A percentile compares a stretch with the other conserved stretches of the same genome.
phyloP scores from a whole-genome alignment of 768 basidiomycete species.

The Erythrobasidium yunnanense region DNA sequence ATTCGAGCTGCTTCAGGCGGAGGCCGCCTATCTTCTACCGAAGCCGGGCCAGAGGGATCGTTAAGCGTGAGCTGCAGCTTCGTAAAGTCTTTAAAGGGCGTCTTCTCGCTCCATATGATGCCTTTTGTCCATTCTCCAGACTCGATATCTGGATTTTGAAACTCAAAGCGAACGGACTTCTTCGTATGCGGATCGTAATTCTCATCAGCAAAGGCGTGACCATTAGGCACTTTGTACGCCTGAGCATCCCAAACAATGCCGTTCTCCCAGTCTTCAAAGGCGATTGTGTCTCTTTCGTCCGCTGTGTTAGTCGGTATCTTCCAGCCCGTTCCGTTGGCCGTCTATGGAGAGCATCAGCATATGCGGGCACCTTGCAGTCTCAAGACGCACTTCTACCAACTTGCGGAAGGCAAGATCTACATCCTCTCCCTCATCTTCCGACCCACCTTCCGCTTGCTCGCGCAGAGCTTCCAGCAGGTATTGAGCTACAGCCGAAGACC shows the following conservation, averaged over 20 bases:
- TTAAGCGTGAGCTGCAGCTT: conserved; percentile 35
- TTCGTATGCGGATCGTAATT: not conserved
- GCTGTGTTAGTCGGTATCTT: conserved; percentile 25
- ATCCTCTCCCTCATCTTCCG: conserved; percentile 17
- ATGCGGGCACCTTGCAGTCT: conserved; percentile 40
- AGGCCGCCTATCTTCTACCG: conserved; percentile 4
- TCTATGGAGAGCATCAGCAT: conserved; percentile 1
- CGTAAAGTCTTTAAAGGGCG: conserved; percentile 34
- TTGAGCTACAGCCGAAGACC: conserved; percentile 34
- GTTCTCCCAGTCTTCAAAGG: conserved; percentile 83
- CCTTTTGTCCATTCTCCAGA: conserved; percentile 63
- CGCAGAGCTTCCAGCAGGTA: conserved; percentile 7
- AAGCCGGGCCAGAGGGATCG: conserved; percentile 31
- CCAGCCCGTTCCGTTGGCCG: conserved; percentile 26
- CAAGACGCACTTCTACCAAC: not conserved
- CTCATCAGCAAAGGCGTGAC: conserved; percentile 50
- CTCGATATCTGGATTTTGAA: conserved; percentile 60
- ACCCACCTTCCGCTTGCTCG: not conserved
- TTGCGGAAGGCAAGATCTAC: not conserved
- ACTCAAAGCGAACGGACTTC: not conserved
- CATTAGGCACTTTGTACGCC: conserved; percentile 44
- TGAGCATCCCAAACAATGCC: conserved; percentile 75
- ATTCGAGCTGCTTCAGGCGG: not conserved
- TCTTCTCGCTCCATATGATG: conserved; percentile 42
- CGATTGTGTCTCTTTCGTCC: conserved; percentile 58